phyloP scores from a whole-genome alignment of 164 flowering plant species.

The Magnolia sinica region DNA sequence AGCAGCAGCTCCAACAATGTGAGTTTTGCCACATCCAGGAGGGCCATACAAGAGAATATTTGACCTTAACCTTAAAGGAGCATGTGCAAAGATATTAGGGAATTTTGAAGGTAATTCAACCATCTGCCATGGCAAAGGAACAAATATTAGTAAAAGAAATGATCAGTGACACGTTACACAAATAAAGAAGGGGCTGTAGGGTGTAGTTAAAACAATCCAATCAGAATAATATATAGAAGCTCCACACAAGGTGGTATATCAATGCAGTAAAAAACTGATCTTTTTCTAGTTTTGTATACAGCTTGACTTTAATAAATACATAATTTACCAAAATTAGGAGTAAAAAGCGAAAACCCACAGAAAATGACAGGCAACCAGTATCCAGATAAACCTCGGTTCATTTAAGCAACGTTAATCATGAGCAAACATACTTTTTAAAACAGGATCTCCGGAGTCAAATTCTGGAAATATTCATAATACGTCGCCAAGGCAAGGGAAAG shows the following conservation, averaged over 20 bases:
- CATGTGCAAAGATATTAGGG: slow-evolving; percentile 67
- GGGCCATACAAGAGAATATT: slow-evolving; percentile 97
- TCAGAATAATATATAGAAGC: background rate
- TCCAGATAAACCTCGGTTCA: too few species aligned
- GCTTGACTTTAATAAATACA: background rate
- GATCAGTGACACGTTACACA: background rate
- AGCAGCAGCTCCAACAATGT: slow-evolving; percentile 97
- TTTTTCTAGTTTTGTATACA: background rate
- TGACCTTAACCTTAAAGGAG: slow-evolving; percentile 84
- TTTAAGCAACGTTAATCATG: too few species aligned
- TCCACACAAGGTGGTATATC: background rate
- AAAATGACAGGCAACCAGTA: too few species aligned
- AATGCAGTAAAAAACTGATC: background rate
- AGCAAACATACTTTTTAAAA: too few species aligned
- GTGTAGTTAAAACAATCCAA: too few species aligned
- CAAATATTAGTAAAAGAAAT: background rate
- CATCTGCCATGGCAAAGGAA: slow-evolving; percentile 47
- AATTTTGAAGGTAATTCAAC: slow-evolving; percentile 89
- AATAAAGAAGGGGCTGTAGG: background rate
- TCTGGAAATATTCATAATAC: too few species aligned
- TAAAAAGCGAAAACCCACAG: background rate
- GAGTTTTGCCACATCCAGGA: slow-evolving; percentile 99
- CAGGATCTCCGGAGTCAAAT: too few species aligned
- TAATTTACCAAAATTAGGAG: too few species aligned
- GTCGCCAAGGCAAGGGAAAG: too few species aligned